These are phyloP conservation scores for Coprinopsis strossmayeri DNA, from an alignment of 768 basidiomycete species.

Conservation along the genomic window DNA sequence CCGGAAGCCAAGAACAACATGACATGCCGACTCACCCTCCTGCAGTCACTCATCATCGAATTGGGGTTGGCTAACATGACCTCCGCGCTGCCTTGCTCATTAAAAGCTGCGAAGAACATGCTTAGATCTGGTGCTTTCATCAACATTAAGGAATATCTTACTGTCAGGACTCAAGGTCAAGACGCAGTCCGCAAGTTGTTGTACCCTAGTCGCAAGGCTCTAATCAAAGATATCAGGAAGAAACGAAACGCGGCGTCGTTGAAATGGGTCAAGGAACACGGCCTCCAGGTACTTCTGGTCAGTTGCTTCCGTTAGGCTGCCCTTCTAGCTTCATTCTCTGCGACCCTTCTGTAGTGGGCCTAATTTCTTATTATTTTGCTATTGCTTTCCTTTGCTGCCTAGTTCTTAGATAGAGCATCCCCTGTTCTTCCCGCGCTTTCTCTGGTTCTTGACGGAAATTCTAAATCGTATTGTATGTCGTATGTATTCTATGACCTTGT, in stretches of 20 bases:
- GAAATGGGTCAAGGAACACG: constrained; percentile 57
- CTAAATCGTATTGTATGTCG: too few species aligned
- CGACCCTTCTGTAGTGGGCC: too few species aligned
- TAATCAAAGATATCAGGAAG: constrained; percentile 53
- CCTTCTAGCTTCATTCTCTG: too few species aligned
- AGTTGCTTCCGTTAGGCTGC: constrained; percentile 30
- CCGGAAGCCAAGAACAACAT: constrained; percentile 36
- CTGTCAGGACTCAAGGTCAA: constrained; percentile 56
- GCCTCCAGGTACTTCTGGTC: constrained; percentile 59
- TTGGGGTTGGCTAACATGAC: constrained; percentile 51
- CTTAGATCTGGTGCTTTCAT: constrained; percentile 63
- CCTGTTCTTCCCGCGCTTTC: too few species aligned
- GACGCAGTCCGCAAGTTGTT: constrained; percentile 53
- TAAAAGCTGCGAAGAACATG: constrained; percentile 62
- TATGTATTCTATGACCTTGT: too few species aligned
- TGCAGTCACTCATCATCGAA: constrained; percentile 73
- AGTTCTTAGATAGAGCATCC: too few species aligned
- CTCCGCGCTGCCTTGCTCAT: constrained; percentile 41
- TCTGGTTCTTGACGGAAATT: too few species aligned
- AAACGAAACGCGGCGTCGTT: constrained; percentile 39
- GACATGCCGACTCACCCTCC: constrained; percentile 48
- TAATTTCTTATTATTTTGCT: too few species aligned
- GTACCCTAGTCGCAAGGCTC: constrained; percentile 53
- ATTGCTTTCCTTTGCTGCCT: neutral
- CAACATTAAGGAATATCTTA: constrained; percentile 69